These are phyloP conservation scores for Russula abietina DNA, from an alignment of 768 basidiomycete genomes.

Conservation along the genomic window DNA sequence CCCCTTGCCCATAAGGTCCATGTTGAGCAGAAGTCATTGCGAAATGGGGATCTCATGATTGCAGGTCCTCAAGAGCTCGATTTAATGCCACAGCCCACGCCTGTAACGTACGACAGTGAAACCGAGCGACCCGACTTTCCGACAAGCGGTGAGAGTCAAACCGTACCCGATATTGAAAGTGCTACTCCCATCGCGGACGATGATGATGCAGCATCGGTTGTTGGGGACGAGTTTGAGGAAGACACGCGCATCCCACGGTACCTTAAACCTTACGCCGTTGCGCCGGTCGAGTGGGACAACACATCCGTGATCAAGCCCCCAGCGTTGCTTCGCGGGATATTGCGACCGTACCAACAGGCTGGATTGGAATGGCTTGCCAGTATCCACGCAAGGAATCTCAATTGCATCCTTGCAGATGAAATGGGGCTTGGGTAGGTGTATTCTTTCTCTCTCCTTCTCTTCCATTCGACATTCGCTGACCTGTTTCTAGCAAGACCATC, in stretches of 20 bases:
- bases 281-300: slow-evolving; percentile 62
- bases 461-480: slow-evolving; percentile 5
- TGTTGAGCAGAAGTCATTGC: neutral
- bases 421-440: slow-evolving; percentile 84
- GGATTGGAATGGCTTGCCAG: slow-evolving; percentile 94
- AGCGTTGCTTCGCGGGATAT: slow-evolving; percentile 73
- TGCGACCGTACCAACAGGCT: slow-evolving; percentile 90
- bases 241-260: slow-evolving; percentile 38
- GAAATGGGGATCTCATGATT: slow-evolving; percentile 1
- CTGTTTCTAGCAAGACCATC: slow-evolving; percentile 71
- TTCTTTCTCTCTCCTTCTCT: neutral
- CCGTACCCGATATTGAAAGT: slow-evolving; percentile 14
- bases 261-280: slow-evolving; percentile 63
- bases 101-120: slow-evolving; percentile 3
- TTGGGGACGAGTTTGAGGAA: slow-evolving; percentile 38
- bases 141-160: neutral
- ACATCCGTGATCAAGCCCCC: slow-evolving; percentile 55
- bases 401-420: slow-evolving; percentile 86
- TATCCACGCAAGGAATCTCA: slow-evolving; percentile 71
- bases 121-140: neutral
- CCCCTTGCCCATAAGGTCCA: neutral
- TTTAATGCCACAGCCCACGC: neutral
- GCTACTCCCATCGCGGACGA: slow-evolving; percentile 30
- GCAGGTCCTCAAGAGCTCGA: neutral
- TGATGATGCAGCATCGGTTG: slow-evolving; percentile 31